Evolutionary conservation across 2,329 filamentous ascomycete genomes (phyloP), one percentile per base, ranked within the genome.

Genomic region (Coniosporium tulheliwenetii): DNA sequence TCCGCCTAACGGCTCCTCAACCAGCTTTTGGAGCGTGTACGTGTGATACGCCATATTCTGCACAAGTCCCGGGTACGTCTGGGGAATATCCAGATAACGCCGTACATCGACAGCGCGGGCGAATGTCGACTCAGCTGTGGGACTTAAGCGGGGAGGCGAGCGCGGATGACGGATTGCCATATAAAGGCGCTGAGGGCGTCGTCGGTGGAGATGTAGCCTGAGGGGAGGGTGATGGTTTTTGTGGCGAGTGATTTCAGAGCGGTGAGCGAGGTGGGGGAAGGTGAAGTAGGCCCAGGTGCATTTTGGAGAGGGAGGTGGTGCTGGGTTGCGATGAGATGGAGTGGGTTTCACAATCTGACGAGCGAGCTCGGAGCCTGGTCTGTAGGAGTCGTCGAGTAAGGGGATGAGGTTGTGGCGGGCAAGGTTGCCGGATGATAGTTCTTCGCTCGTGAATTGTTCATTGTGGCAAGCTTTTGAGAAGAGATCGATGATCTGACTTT

Each of bases 121-220:
- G 9, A 73, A 52, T 1, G 51, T 60, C 15, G 59, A 55, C 2
- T 19, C 36, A 5, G 41, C 13, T n/a, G 41, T 36, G 1, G 44
- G 13, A 2, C 41, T 29, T 0, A 69, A 43, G 1, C 64, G 62
- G 0, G 53, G 0, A 58, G 48, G 10, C 71, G 64, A 0, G 58
- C 62, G 29, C 63, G 63, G 0, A 55, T 53, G 8, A 69, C 47
- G 0, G 57, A 58, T 44, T 68, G 59, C 67, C 67, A 75, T 41
- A 73, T 53, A 37, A 74, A 65, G 0, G 69, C 68, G 2, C 54
- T 66, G 10, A 75, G 52, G 2, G 63, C 58, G 47, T 77, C 72
- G 41, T 77, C 70, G 0, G 70, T 75, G 1, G 70, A 71, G 15
- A 74, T 50, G 45, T 61, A 73, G 2, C 44, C 43, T 1, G 32